These are phyloP conservation scores for Daldinia caldariorum DNA, from an alignment of 495 filamentous ascomycete genomes.

Conservation along the genomic window DNA sequence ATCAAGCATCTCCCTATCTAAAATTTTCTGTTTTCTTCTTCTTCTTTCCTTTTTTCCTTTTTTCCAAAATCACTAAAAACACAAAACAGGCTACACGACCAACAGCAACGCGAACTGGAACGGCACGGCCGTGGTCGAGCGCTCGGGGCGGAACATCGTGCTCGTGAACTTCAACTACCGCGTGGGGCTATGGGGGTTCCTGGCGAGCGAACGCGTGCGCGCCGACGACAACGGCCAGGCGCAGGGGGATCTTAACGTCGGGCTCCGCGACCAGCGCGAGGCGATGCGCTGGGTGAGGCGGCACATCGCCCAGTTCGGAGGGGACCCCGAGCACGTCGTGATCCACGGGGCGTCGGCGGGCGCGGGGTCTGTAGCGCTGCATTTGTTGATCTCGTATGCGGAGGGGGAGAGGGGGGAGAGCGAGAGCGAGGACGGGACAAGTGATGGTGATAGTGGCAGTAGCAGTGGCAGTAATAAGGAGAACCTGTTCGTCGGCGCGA, in stretches of 20 bases:
- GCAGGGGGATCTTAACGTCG: constrained; percentile 71
- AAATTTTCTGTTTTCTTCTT: no score
- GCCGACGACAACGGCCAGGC: constrained; percentile 46
- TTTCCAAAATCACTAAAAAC: background rate
- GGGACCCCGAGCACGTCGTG: constrained; percentile 75
- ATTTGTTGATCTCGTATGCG: constrained; percentile 68
- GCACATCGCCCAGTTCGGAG: constrained; percentile 75
- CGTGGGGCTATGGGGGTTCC: constrained; percentile 77
- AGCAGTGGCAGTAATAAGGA: background rate
- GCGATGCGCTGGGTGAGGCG: constrained; percentile 75
- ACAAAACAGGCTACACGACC: constrained; percentile 62
- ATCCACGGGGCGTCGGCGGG: constrained; percentile 80
- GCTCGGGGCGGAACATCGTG: constrained; percentile 67
- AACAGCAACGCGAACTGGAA: constrained; percentile 74
- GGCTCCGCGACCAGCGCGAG: constrained; percentile 74
- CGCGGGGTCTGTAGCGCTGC: constrained; percentile 70
- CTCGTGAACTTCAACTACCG: constrained; percentile 80
- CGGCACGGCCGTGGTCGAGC: constrained; percentile 67
- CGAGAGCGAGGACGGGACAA: constrained; percentile 10
- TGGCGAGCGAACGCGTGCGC: constrained; percentile 69
- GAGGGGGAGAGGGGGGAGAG: background rate
- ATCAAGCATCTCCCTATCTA: no score
- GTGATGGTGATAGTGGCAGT: background rate
- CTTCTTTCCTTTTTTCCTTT: background rate
- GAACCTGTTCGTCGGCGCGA: constrained; percentile 53